Conservation (phyloP, 306 rosid species). For the Comarum palustre region DNA sequence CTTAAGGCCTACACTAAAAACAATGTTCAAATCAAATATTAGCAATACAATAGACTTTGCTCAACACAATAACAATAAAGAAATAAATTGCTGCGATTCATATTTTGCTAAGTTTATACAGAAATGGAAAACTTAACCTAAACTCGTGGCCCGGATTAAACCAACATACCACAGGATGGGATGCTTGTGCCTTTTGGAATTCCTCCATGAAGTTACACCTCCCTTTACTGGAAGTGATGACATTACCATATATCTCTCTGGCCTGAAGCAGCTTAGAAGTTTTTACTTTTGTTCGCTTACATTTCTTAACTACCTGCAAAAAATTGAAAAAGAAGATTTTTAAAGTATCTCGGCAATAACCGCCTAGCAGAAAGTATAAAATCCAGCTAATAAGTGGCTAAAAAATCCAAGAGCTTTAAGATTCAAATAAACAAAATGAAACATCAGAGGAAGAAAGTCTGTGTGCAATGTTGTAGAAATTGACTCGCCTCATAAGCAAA, state of each 20-base stretch:
- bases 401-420: neutral
- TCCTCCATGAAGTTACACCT: conserved; percentile 64
- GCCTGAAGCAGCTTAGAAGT: conserved; percentile 60
- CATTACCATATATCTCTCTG: conserved; percentile 71
- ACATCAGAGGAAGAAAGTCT: neutral
- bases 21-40: neutral
- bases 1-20: neutral
- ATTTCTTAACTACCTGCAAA: conserved; percentile 37
- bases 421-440: neutral
- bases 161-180: conserved; percentile 61
- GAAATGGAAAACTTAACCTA: neutral
- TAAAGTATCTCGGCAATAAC: neutral
- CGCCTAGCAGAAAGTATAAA: neutral
- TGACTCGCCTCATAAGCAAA: neutral
- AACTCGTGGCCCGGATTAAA: conserved; percentile 1
- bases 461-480: neutral
- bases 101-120: neutral
- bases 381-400: neutral
- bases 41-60: neutral
- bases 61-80: neutral
- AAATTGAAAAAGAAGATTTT: neutral
- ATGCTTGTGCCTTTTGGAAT: conserved; percentile 51
- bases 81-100: neutral
- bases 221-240: conserved; percentile 40
- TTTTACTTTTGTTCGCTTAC: conserved; percentile 33